These are phyloP conservation scores for Hortaea sp. DNA, from an alignment of 2,329 filamentous ascomycete genomes.

Conservation along the genomic window DNA sequence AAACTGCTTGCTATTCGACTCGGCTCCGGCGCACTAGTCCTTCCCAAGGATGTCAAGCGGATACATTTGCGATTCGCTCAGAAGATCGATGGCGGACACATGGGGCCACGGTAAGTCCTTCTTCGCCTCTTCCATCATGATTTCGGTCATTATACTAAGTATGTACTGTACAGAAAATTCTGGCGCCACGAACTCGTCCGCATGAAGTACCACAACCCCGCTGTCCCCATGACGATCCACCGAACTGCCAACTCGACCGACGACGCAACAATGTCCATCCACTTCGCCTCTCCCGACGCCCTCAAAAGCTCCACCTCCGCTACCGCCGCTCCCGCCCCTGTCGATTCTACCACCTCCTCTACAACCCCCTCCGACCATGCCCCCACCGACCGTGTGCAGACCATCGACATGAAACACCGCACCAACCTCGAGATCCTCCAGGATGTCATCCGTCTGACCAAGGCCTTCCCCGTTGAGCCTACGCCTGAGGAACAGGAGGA, in stretches of 20 bases:
- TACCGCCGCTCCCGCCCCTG: constrained; percentile 14
- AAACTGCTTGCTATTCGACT: constrained; percentile 66
- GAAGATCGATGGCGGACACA: constrained; percentile 55
- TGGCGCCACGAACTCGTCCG: constrained; percentile 73
- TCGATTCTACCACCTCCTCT: constrained; percentile 18
- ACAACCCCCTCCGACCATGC: constrained; percentile 23
- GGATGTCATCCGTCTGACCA: constrained; percentile 48
- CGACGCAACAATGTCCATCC: constrained; percentile 55
- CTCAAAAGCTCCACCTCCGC: constrained; percentile 16
- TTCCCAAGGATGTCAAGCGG: constrained; percentile 65
- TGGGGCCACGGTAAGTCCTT: constrained; percentile 54
- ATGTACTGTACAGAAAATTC: constrained; percentile 58
- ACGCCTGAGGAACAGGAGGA: constrained; percentile 51
- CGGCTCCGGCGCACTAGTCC: constrained; percentile 71
- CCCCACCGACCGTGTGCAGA: constrained; percentile 27
- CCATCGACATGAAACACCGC: constrained; percentile 50
- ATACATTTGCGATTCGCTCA: constrained; percentile 65
- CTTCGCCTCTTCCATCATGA: neutral
- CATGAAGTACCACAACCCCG: constrained; percentile 90
- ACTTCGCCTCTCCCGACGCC: constrained; percentile 37
- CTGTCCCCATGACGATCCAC: constrained; percentile 71
- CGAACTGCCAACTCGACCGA: constrained; percentile 49
- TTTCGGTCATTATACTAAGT: constrained; percentile 10
- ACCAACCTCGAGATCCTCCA: constrained; percentile 53
- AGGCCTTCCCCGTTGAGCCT: constrained; percentile 47